Evolutionary conservation across 1,139 yeast species (phyloP), one percentile per base, ranked within the genome.

Genomic region (Blastobotrys aristatus): DNA sequence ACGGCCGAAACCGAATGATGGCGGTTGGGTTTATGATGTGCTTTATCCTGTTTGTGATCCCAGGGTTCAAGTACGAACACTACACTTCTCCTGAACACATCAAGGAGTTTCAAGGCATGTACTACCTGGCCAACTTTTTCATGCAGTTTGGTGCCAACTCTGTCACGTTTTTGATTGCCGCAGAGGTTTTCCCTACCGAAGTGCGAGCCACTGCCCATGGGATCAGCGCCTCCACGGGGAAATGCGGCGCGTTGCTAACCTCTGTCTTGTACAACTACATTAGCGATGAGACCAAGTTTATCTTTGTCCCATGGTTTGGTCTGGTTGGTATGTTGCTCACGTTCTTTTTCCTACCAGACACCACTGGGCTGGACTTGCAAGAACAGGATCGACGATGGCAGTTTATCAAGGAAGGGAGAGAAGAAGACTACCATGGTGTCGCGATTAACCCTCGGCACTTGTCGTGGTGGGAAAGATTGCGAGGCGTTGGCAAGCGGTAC

Each of bases 201-300:
- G 88, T 89, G 74, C 87, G 98, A 80, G 92, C 97, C 39, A 83
- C 97, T 58, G 97, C 97, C 48, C 98, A 92, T 67, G 98, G 98
- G 76, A 73, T 92, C 55, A 87, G 96, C 58, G 98, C 98, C 57
- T 97, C 96, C 47, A 67, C 80, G 45, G 98, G 98, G 77, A 92
- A 92, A 73, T 75, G 86, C 57, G 98, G 98, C 74, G 97, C 98
- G 52, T 87, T 92, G 58, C 79, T 92, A 71, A 97, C 97, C 34
- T 94, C 89, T 72, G 84, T 95, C 53, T 59, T 67, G 33, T 67
- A 64, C 61, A 65, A 65, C 58, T 67, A 67, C 59, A 63, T 65
- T 47, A 56, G 47, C 41, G 56, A 51, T 32, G 65, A 63, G 56
- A 61, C 64, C 47, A 62, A 61, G 57, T 66, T 66, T 61, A 58